A percentile compares a stretch with the other conserved stretches of the same genome.
Conservation (phyloP, 768 basidiomycete species). For the Mycena epipterygia region DNA sequence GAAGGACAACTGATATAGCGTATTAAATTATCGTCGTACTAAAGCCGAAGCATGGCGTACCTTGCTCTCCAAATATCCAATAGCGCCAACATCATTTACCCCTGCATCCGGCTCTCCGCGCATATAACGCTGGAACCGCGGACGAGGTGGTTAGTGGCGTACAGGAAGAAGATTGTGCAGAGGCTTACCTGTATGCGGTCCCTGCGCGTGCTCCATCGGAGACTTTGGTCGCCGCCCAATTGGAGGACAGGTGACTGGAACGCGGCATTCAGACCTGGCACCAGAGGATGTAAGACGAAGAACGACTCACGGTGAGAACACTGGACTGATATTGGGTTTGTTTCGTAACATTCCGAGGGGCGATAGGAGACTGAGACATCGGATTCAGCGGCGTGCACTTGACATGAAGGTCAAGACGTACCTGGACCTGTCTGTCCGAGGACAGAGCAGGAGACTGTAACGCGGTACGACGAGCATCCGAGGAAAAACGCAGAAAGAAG, state of each 20-base stretch:
- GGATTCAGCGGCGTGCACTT: too few relatives aligned
- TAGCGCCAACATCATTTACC: too few relatives aligned
- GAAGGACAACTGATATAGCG: background rate
- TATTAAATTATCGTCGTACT: background rate
- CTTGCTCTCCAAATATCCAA: background rate
- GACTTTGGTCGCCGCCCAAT: background rate
- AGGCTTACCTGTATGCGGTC: background rate
- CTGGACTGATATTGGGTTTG: background rate
- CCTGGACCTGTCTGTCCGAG: background rate
- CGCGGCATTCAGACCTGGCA: background rate
- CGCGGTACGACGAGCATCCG: background rate
- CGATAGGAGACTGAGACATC: background rate
- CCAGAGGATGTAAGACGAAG: background rate
- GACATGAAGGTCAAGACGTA: background rate
- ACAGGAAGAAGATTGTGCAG: background rate
- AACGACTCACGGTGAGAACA: background rate
- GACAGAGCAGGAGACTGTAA: background rate
- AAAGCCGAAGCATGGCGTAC: background rate
- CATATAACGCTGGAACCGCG: too few relatives aligned
- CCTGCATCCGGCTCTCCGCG: too few relatives aligned
- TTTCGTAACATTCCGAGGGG: background rate
- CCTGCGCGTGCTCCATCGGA: too few relatives aligned
- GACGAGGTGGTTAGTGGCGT: background rate
- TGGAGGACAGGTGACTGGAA: background rate
- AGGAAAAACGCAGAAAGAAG: background rate